Conservation (phyloP, 2,329 filamentous ascomycete genomes). For the Aspergillus fumigatiaffinis region DNA sequence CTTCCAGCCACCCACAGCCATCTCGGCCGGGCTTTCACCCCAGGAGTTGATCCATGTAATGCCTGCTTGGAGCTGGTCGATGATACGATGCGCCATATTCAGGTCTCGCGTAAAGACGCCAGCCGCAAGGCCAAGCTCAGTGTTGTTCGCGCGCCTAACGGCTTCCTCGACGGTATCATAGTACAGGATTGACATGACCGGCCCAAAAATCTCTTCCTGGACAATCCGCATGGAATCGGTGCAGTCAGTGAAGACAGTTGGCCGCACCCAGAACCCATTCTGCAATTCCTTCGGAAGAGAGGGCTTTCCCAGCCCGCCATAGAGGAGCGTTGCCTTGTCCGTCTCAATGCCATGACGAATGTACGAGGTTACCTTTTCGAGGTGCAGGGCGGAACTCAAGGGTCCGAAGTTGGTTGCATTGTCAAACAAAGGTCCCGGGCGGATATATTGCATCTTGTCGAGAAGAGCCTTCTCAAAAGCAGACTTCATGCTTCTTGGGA, state of each 20-base stretch:
- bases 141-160: conserved; percentile 69
- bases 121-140: conserved; percentile 73
- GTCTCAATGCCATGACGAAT: conserved; percentile 69
- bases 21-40: conserved; percentile 89
- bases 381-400: conserved; percentile 69
- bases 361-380: conserved; percentile 73
- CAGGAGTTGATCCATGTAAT: conserved; percentile 93
- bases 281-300: conserved; percentile 49
- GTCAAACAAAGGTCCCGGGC: conserved; percentile 70
- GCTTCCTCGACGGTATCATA: conserved; percentile 70
- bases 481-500: conserved; percentile 62
- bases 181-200: conserved; percentile 75
- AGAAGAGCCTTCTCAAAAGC: conserved; percentile 66
- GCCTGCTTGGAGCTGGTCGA: conserved; percentile 70
- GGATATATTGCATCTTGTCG: conserved; percentile 65
- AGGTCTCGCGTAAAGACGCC: conserved; percentile 78
- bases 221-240: conserved; percentile 76
- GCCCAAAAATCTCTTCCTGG: conserved; percentile 82
- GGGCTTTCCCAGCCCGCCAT: conserved; percentile 63
- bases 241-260: conserved; percentile 83
- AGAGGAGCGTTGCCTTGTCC: conserved; percentile 71
- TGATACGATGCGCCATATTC: conserved; percentile 67
- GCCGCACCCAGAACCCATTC: conserved; percentile 77
- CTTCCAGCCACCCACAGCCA: conserved; percentile 92
- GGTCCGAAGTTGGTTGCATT: conserved; percentile 76